Evolutionary conservation across 2,329 filamentous ascomycete species (phyloP).

Genomic region (Ophiostoma triangulosporum): DNA sequence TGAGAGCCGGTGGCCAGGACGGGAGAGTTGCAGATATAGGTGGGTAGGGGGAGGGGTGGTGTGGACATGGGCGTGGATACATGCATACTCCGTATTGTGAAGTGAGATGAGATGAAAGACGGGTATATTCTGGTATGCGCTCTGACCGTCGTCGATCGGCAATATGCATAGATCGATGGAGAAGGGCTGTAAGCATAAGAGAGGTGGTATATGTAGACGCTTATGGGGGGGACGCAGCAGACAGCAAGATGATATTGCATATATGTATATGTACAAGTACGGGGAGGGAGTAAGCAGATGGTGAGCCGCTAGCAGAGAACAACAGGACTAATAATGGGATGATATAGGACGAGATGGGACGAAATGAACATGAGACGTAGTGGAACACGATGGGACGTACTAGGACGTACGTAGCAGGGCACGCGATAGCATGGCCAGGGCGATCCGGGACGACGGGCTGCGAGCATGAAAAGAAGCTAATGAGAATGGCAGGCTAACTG

Average conservation of each 20-base stretch:
- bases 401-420: not conserved
- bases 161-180: not conserved
- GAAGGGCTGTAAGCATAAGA: not conserved
- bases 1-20: not conserved
- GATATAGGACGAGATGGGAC: not conserved
- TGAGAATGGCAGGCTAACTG: no score
- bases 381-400: not conserved
- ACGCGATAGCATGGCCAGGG: not conserved
- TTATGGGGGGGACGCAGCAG: no score
- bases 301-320: no score
- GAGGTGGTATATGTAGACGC: no score
- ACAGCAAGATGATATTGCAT: no score
- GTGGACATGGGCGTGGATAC: not conserved
- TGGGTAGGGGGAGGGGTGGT: not conserved
- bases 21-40: not conserved
- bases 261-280: no score
- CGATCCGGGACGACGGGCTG: not conserved
- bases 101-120: not conserved
- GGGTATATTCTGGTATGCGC: not conserved
- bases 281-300: no score
- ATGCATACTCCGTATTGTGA: not conserved
- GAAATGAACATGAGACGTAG: no score
- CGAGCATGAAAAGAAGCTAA: not conserved
- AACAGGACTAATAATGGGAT: no score
- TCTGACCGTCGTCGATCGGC: not conserved